These are phyloP conservation scores for Raffaelea albimanens DNA, from an alignment of 2,329 filamentous ascomycete genomes.

Conservation along the genomic window DNA sequence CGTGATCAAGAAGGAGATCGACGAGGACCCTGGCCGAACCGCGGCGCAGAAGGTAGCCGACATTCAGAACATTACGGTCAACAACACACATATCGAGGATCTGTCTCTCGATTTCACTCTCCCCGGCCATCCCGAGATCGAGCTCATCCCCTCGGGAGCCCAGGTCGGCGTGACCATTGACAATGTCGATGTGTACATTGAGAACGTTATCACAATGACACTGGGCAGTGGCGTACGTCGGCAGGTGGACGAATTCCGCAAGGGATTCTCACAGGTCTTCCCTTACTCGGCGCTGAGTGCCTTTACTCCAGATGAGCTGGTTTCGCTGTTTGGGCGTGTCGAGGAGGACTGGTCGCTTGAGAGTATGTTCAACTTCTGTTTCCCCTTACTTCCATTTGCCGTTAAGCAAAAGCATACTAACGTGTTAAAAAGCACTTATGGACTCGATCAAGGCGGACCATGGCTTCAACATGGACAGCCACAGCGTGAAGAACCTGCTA, in stretches of 20 bases:
- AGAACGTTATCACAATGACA: conserved; percentile 85
- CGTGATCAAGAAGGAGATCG: conserved; percentile 68
- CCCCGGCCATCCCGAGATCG: conserved; percentile 80
- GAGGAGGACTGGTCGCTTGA: conserved; percentile 98
- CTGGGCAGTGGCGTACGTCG: conserved; percentile 77
- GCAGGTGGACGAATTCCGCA: conserved; percentile 84
- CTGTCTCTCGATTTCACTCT: conserved; percentile 89
- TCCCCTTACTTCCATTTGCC: not conserved
- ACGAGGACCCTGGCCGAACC: conserved; percentile 58
- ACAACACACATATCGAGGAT: conserved; percentile 74
- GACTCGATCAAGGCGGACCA: conserved; percentile 98
- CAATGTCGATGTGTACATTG: conserved; percentile 83
- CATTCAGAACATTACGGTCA: conserved; percentile 60
- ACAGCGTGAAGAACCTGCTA: conserved; percentile 84
- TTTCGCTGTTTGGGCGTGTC: conserved; percentile 84
- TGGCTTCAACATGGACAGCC: conserved; percentile 97
- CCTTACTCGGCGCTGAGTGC: conserved; percentile 85
- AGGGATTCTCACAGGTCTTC: conserved; percentile 92
- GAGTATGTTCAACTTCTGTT: conserved; percentile 50
- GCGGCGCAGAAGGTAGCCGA: conserved; percentile 62
- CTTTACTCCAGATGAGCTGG: conserved; percentile 90
- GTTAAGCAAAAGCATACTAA: conserved; percentile 10
- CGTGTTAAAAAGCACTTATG: conserved; percentile 62
- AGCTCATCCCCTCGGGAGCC: conserved; percentile 66
- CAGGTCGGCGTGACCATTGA: conserved; percentile 73